Base-by-base conservation (phyloP, 371 early-diverging fungal genomes). In the Thermomucor indicae-seudaticae region DNA sequence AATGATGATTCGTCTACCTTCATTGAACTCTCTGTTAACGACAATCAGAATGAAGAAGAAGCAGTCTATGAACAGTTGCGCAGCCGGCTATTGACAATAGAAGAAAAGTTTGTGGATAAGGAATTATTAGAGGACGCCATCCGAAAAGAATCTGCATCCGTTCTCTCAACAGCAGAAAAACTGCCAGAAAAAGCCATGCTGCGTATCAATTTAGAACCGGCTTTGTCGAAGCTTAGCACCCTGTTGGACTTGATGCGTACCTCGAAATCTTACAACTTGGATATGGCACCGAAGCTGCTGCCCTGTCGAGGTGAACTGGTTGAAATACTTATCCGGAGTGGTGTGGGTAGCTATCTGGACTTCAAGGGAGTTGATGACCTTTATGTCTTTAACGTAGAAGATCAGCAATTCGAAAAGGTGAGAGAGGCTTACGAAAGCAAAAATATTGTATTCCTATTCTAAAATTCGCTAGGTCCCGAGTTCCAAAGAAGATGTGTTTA, bases 401-500 rank as follows among this genome's bases (percentile, higher is more conserved):
- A 55, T 2, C 53, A 62, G 48, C 47, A 53, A 8, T 49, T 75
- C 16, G 67, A 75, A 41, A 68, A 71, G 53, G 75, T 40, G 32
- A 25, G 31, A 3, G 41, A 23, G 3, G 6, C 11, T 16, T 22
- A 47, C 24, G 12, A 10, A 40, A 11, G 19, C 11, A 6, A 7
- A 11, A 1, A 0, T 7, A 17, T 3, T 41, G 3, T 41, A 23
- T 37, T 38, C 24, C 3, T 32, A 12, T 19, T 4, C 6, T 28
- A 16, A 23, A 20, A 19, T 44, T 11, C 11, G 2, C 10, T 45
- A 83, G 84, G 91, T 95, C 11, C 96, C 96, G 0, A 80, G 88
- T n/a, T 87, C 91, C 40, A 96, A 93, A 60, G 93, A 93, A 62
- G 96, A 93, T 59, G 83, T 97, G 10, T 97, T 97, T 72, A 78